Conservation (phyloP, 2,329 filamentous ascomycete species). For the Aureobasidium uvarum region DNA sequence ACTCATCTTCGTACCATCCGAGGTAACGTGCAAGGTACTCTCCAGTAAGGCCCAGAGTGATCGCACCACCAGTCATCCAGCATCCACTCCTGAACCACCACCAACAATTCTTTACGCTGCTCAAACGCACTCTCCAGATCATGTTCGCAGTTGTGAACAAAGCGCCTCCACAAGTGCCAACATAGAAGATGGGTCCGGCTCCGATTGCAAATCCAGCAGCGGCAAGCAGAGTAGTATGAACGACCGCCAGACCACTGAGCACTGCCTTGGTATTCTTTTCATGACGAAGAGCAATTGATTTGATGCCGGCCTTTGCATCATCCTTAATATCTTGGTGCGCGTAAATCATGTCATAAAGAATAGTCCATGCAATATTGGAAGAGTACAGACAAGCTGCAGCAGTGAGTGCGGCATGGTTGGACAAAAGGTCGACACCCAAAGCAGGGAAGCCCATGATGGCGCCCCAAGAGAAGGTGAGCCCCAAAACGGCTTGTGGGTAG, state of each 20-base stretch:
- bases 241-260: constrained; percentile 65
- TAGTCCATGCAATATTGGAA: constrained; percentile 80
- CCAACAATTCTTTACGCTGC: constrained; percentile 59
- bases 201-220: constrained; percentile 65
- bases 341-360: constrained; percentile 91
- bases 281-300: constrained; percentile 80
- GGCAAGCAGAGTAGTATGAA: constrained; percentile 67
- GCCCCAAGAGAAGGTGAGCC: constrained; percentile 85
- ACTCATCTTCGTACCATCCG: constrained; percentile 23
- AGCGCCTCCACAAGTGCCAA: constrained; percentile 59
- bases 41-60: constrained; percentile 54
- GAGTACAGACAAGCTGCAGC: constrained; percentile 69
- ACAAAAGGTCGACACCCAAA: constrained; percentile 71
- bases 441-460: constrained; percentile 86
- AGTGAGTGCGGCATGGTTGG: constrained; percentile 60
- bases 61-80: constrained; percentile 60
- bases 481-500: constrained; percentile 81
- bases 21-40: constrained; percentile 49
- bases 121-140: constrained; percentile 59
- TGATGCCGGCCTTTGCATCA: constrained; percentile 81
- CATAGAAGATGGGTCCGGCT: constrained; percentile 58
- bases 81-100: constrained; percentile 64
- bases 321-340: constrained; percentile 90
- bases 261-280: constrained; percentile 74
- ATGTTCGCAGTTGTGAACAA: constrained; percentile 55